These are phyloP conservation scores for Fusarium staphyleae DNA, from an alignment of 2,329 filamentous ascomycete genomes.

Conservation along the genomic window DNA sequence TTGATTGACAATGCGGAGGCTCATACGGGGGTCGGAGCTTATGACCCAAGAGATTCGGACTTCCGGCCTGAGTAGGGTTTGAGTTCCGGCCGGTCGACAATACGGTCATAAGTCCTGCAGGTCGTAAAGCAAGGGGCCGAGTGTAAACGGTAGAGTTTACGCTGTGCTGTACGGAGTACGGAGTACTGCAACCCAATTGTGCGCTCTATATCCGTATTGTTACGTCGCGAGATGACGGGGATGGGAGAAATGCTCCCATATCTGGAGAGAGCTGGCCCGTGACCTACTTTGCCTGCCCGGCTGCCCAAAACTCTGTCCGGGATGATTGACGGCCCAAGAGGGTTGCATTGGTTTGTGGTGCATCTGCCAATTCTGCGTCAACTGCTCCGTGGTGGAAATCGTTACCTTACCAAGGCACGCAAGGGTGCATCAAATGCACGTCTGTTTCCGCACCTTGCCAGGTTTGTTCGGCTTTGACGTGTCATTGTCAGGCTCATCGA, in stretches of 20 bases:
- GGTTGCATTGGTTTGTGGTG: constrained; percentile 28
- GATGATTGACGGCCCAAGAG: background rate
- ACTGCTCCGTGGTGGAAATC: background rate
- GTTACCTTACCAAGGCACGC: too few species aligned
- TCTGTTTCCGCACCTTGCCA: constrained; percentile 1
- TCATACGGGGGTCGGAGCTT: constrained; percentile 14
- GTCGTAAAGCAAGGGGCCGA: background rate
- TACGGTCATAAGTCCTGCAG: background rate
- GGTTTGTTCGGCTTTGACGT: background rate
- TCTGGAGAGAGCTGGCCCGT: background rate
- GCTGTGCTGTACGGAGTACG: constrained; percentile 13
- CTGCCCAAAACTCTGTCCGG: background rate
- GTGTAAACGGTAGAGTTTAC: constrained; percentile 22
- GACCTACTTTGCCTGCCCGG: background rate
- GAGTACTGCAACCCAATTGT: constrained; percentile 13
- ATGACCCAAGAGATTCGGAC: constrained; percentile 7
- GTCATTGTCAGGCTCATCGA: constrained; percentile 12
- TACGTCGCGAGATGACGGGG: constrained; percentile 5
- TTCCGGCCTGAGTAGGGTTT: constrained; percentile 5
- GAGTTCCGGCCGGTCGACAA: constrained; percentile 6
- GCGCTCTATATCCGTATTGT: constrained; percentile 3
- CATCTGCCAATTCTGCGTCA: constrained; percentile 4
- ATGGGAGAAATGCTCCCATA: background rate
- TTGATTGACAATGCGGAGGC: background rate
- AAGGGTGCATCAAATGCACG: constrained; percentile 5